Evolutionary conservation across 192 early-diverging fungal species (phyloP).

Genomic region (Phlyctochytrium bullatum): DNA sequence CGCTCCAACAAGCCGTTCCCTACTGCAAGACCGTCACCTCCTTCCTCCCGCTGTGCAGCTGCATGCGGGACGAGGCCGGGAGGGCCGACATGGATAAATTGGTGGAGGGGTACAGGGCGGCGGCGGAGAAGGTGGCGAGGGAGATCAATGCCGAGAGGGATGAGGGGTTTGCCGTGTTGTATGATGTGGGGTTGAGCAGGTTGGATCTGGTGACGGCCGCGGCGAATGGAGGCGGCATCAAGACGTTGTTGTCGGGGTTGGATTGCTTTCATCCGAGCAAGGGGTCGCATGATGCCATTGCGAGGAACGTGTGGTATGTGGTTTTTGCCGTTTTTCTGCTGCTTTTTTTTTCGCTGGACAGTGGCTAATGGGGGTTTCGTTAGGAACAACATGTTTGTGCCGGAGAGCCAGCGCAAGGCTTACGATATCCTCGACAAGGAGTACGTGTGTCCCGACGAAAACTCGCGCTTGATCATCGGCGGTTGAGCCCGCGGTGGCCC

Average conservation of each 20-base stretch:
- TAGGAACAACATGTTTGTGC: slow-evolving; percentile 2
- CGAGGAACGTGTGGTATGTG: background rate
- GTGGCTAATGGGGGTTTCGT: background rate
- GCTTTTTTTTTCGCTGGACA: background rate
- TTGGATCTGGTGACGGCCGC: background rate
- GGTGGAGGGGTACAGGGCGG: background rate
- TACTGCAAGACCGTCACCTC: background rate
- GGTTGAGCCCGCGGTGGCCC: too few species aligned
- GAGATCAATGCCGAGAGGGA: background rate
- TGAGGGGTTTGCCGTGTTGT: background rate
- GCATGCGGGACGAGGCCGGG: background rate
- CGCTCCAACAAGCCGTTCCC: background rate
- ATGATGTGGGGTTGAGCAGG: background rate
- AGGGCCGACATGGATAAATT: slow-evolving; percentile 1
- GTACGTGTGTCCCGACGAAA: background rate
- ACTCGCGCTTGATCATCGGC: background rate
- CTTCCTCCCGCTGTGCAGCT: background rate
- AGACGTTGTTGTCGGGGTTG: background rate
- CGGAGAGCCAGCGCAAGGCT: background rate
- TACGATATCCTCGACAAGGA: background rate
- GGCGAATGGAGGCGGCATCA: background rate
- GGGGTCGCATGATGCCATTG: background rate
- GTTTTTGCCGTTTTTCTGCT: background rate
- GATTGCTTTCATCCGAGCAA: slow-evolving; percentile 11
- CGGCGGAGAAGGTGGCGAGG: background rate